A percentile compares a stretch with the other conserved stretches of the same genome.
Evolutionary conservation across 2,329 filamentous ascomycete species (phyloP).

Genomic region (Aspergillus sp.): DNA sequence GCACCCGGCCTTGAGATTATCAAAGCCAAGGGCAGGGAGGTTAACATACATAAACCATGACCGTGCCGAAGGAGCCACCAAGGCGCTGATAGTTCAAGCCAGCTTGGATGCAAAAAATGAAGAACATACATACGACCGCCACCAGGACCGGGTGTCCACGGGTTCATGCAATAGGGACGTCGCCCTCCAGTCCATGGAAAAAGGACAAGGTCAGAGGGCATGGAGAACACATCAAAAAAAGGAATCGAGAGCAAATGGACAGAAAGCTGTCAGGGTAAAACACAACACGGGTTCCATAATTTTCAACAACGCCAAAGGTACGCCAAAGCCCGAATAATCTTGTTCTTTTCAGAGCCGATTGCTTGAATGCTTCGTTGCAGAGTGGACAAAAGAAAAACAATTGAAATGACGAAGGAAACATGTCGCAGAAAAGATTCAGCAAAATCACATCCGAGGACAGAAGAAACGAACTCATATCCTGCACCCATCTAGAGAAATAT

Average conservation of each 20-base stretch:
- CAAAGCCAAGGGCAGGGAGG: constrained; percentile 46
- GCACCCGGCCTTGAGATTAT: constrained; percentile 37
- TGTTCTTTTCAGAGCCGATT: constrained; percentile 32
- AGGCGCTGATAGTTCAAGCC: constrained; percentile 37
- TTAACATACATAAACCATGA: constrained; percentile 52
- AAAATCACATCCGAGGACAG: constrained; percentile 21
- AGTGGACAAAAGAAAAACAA: constrained; percentile 12
- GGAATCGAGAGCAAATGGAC: constrained; percentile 18
- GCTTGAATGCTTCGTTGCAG: constrained; percentile 34
- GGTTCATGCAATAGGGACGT: constrained; percentile 25
- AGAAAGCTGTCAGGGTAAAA: constrained; percentile 17
- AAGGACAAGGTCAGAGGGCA: constrained; percentile 13
- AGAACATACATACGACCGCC: constrained; percentile 30
- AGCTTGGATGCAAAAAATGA: constrained; percentile 37
- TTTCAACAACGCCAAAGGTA: constrained; percentile 35
- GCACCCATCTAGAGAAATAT: constrained; percentile 25
- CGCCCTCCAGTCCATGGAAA: constrained; percentile 4
- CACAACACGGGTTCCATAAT: constrained; percentile 21
- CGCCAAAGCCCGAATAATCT: constrained; percentile 30
- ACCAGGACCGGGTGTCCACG: constrained; percentile 33
- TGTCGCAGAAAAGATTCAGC: constrained; percentile 26
- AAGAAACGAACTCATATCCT: constrained; percentile 24
- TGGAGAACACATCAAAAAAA: constrained; percentile 19
- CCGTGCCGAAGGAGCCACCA: constrained; percentile 34
- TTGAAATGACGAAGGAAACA: constrained; percentile 5